Evolutionary conservation across 1,284 basidiomycete genomes (phyloP), one percentile per base, ranked within the genome.

Genomic region (Volvariella volvacea): DNA sequence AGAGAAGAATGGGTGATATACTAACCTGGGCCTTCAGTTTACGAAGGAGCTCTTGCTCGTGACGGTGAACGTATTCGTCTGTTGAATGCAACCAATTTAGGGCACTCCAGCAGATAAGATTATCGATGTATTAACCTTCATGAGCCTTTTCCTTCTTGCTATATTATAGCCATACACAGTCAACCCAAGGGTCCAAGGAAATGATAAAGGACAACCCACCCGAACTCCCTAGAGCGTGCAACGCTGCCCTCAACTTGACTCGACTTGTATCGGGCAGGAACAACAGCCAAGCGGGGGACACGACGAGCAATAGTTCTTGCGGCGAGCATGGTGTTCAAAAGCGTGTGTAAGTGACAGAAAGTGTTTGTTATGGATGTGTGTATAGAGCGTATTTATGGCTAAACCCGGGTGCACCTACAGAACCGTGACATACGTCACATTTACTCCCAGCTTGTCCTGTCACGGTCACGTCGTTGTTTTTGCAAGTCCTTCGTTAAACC

Each of bases 71-170:
- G 48, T 77, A 84, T 60, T 81, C 71, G 49, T 80, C 81, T 85
- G 55, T 6, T 42, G 17, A 40, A 40, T 22, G 19, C 8, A 9
- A 10, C 14, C 4, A 40, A 22, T 25, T 21, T 40, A 7, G 22
- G 10, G 12, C 34, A 31, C 9, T 9, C 9, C 9, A 9, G 30
- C n/a, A 9, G 30, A 31, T 9, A 31, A 9, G 30, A 31, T 9
- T 9, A 31, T 31, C n/a, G n/a, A n/a, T n/a, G n/a, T 31, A n/a
- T 9, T 20, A 8, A 57, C 70, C 45, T 42, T 78, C 79, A 48
- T 84, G 75, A 14, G 83, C 85, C 60, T 73, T 80, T 60, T 87
- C 85, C 62, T 78, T 86, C 64, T 79, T 78, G 54, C 84, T 88
- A 58, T 40, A 44, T 49, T 48, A 15, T 43, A 49, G 46, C 6